Percentiles rank a stretch among this genome's conserved stretches.
phyloP scores from a whole-genome alignment of 768 basidiomycete genomes.

The Russula ochroleuca region DNA sequence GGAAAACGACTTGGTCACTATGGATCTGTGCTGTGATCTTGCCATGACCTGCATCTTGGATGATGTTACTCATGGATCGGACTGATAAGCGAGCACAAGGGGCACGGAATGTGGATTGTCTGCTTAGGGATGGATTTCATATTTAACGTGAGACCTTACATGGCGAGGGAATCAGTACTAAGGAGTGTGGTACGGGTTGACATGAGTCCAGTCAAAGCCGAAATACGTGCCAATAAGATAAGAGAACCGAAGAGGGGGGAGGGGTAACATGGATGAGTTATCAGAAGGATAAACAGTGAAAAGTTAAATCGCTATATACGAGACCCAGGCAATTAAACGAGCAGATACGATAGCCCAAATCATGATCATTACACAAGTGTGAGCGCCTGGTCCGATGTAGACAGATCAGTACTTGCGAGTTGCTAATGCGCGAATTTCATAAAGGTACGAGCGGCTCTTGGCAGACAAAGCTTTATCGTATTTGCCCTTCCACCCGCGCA shows the following conservation, averaged over 20 bases:
- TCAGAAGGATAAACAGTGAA: background rate
- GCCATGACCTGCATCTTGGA: conserved; percentile 47
- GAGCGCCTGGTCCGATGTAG: conserved; percentile 12
- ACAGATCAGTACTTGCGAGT: conserved; percentile 61
- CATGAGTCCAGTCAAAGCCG: conserved; percentile 11
- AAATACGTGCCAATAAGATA: conserved; percentile 13
- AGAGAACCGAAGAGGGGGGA: conserved; percentile 1
- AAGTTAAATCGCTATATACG: conserved; percentile 14
- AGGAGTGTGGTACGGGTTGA: conserved; percentile 14
- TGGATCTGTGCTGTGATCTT: conserved; percentile 51
- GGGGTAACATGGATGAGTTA: conserved; percentile 1
- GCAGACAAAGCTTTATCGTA: conserved; percentile 33
- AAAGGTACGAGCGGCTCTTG: conserved; percentile 61
- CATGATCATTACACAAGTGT: conserved; percentile 13
- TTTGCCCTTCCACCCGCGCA: conserved; percentile 67
- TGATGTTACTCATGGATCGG: conserved; percentile 10
- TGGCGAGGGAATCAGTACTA: conserved; percentile 20
- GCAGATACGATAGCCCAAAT: conserved; percentile 18
- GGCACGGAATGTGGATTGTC: background rate
- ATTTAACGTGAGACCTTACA: conserved; percentile 18
- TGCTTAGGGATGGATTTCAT: conserved; percentile 14
- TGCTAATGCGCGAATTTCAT: conserved; percentile 80
- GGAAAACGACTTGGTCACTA: conserved; percentile 57
- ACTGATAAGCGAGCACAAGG: background rate
- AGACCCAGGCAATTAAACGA: conserved; percentile 18